Conservation (phyloP, 1,284 basidiomycete genomes). For the Leccinum fuscescens region DNA sequence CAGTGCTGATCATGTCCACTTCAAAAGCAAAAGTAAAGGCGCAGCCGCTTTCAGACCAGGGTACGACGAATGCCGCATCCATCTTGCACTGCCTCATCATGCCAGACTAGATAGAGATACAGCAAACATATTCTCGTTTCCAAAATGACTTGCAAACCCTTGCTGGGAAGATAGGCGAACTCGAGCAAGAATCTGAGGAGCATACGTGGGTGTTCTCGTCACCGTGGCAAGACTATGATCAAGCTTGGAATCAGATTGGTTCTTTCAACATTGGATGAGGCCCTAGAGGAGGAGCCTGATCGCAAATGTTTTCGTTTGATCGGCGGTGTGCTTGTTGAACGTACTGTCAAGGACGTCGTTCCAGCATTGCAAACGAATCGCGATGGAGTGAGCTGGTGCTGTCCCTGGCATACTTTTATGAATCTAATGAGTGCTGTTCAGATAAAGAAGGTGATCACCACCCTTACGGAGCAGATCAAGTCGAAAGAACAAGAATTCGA, state of each 20-base stretch:
- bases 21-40: conserved; percentile 55
- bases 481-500: conserved; percentile 84
- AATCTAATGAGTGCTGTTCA: conserved; percentile 32
- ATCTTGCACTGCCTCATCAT: conserved; percentile 31
- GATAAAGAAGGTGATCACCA: conserved; percentile 79
- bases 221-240: conserved; percentile 5
- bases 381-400: conserved; percentile 61
- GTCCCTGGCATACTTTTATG: not conserved
- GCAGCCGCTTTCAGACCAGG: conserved; percentile 62
- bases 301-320: conserved; percentile 97
- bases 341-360: conserved; percentile 93
- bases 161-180: conserved; percentile 89
- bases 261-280: conserved; percentile 81
- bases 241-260: conserved; percentile 65
- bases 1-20: conserved; percentile 29
- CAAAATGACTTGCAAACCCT: conserved; percentile 84
- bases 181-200: conserved; percentile 92
- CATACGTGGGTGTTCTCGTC: conserved; percentile 56
- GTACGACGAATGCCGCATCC: conserved; percentile 40
- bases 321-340: conserved; percentile 93
- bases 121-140: conserved; percentile 71
- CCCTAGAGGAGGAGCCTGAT: conserved; percentile 74
- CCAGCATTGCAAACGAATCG: conserved; percentile 86
- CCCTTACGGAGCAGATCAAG: conserved; percentile 83
- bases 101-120: conserved; percentile 66